Evolutionary conservation across 371 early-diverging fungal species (phyloP), one percentile per base, ranked within the genome.

Genomic region (Lichtheimia ornata): DNA sequence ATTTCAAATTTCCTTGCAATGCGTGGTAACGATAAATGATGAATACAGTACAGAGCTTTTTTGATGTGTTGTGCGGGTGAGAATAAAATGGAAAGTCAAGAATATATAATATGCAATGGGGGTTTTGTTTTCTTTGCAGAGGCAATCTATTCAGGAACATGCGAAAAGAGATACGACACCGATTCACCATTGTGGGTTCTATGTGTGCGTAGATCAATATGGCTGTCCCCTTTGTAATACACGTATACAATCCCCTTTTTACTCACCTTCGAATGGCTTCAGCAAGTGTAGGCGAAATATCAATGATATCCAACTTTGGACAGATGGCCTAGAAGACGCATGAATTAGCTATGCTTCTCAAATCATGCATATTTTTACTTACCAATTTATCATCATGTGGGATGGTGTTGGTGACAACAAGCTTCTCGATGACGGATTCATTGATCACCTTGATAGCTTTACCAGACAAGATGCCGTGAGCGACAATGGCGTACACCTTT

Each of bases 101-200:
- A 35, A 35, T 35, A 35, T 35, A 35, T 35, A 35, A 35, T 35
- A 35, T 35, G 35, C 35, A 11, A 35, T 35, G 6, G 35, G 35
- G 6, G 6, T 35, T 35, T 6, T 35, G 6, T 35, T 35, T 35
- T 35, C 35, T 35, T 35, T 35, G 35, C 35, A 35, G 35, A 52
- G 22, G 12, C 49, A 44, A 11, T 47, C 71, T 70, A 72, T 73
- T 81, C 84, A 45, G 83, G 80, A 43, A 75, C 80, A 44, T 82
- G 75, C 56, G 84, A 82, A 72, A 94, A 94, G 30, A 95, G 78
- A 76, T 89, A 95, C n/a, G 91, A 91, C 56, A 97, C 92, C 43
- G 87, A 87, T 79, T 97, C 97, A 61, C 97, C 97, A 66, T 97
- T 96, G 76, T 97, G 97, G 25, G 93, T 97, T 63, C 96, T 82